Evolutionary conservation across 495 filamentous ascomycete species (phyloP), one percentile per base, ranked within the genome.

Genomic region (Pseudotulostoma volvatum): DNA sequence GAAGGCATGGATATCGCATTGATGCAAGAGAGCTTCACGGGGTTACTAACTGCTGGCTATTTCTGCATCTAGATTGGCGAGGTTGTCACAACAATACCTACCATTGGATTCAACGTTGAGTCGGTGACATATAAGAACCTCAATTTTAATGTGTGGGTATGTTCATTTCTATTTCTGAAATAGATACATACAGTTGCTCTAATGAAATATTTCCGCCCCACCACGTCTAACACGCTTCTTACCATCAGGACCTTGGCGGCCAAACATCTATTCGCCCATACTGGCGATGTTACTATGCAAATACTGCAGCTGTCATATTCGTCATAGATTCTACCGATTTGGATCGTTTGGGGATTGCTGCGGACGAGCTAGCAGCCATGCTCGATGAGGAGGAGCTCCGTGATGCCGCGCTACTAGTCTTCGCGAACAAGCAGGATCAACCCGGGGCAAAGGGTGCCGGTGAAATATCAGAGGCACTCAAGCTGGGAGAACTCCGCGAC

Each of bases 271-370:
- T 97, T 53, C 76, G 90, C 45, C 90, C 90, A 7, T 97, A 96
- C 64, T 97, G 90, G 90, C 76, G 90, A 49, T 96, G 92, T 60
- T 97, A 97, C 70, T 97, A 96, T 55, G 87, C 90, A 51, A 95
- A 96, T 64, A 97, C 92, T 2, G 90, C 92, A n/a, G 90, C 90
- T 9, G 92, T 97, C 42, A 81, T 97, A 47, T 97, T 97, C 61
- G 90, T 97, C 40, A 88, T 97, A 51, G 90, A 97, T 53, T 86
- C 81, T 33, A 96, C 90, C 41, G 90, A 97, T 73, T 87, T 95
- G 50, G 84, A 94, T 44, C 82, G 90, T 33, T 63, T 97, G 33
- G 77, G 81, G 34, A 96, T 85, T 1, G 90, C 90, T 1, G 75
- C 85, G 7, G 90, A 94, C 48, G 90, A 97, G 58, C 66, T 97